A percentile compares a stretch with the other conserved stretches of the same genome.
Evolutionary conservation across 257 asterid genomes (phyloP).

Genomic region (Anisodus acutangulus): DNA sequence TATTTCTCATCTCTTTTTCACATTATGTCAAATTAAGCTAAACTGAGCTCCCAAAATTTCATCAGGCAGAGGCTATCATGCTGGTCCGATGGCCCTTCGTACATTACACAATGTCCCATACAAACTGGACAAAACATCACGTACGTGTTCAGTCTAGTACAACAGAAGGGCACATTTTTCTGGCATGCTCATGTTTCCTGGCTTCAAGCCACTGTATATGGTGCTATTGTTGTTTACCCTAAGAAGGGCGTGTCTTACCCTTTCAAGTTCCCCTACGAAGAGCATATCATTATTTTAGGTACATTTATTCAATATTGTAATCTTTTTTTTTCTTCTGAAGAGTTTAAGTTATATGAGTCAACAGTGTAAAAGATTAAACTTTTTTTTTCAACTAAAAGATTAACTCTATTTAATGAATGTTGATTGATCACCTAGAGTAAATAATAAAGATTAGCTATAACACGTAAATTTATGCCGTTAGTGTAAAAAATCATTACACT

Average conservation of each 20-base stretch:
- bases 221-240: conserved; percentile 65
- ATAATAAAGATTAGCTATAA: not conserved
- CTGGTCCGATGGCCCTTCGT: conserved; percentile 79
- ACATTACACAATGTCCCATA: conserved; percentile 68
- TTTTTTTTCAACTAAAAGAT: too few relatives aligned
- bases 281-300: conserved; percentile 61
- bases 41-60: conserved; percentile 2
- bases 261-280: conserved; percentile 55
- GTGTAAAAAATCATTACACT: too few relatives aligned
- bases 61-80: conserved; percentile 66
- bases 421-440: not conserved
- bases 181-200: conserved; percentile 82
- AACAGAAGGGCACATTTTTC: conserved; percentile 66
- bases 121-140: conserved; percentile 63
- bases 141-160: conserved; percentile 55
- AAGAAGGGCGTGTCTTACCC: conserved; percentile 65
- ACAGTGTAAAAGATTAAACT: not conserved
- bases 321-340: not conserved
- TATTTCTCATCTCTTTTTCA: not conserved
- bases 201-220: conserved; percentile 68
- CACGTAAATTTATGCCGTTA: not conserved
- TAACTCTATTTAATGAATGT: not conserved
- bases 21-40: not conserved
- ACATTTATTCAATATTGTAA: not conserved
- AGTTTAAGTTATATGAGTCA: not conserved